Evolutionary conservation across 2,329 filamentous ascomycete species (phyloP).

Genomic region (Colletotrichum echinochloae): DNA sequence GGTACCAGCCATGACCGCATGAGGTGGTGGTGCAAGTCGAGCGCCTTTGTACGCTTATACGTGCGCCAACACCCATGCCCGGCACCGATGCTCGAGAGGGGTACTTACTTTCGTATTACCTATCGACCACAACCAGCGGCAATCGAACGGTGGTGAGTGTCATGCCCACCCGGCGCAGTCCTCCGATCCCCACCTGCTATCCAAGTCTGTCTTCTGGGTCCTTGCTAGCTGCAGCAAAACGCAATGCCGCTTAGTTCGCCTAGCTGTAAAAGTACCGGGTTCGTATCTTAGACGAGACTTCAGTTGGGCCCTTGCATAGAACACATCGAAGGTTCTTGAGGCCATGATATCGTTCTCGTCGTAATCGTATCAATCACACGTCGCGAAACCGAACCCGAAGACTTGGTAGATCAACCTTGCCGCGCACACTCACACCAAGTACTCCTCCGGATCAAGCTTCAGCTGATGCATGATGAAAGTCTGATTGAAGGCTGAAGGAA

Average conservation of each 20-base stretch:
- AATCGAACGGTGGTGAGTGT: conserved; percentile 4
- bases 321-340: neutral
- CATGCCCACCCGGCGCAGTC: conserved; percentile 15
- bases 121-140: conserved; percentile 6
- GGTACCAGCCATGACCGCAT: neutral
- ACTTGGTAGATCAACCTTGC: neutral
- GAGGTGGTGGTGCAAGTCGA: neutral
- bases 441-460: conserved; percentile 4
- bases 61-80: conserved; percentile 2
- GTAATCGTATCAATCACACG: neutral
- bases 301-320: neutral
- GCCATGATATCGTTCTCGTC: neutral
- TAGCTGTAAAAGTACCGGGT: neutral
- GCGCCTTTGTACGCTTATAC: neutral
- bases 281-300: neutral
- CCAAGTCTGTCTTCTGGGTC: neutral
- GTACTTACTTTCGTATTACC: conserved; percentile 18
- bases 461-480: conserved; percentile 10
- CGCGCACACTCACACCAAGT: neutral
- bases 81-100: neutral
- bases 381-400: neutral
- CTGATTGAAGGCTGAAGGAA: neutral
- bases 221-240: neutral
- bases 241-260: conserved; percentile 11
- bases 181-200: conserved; percentile 23